Conservation (phyloP, 2,329 filamentous ascomycete genomes). For the Cyanodermella asteris region DNA sequence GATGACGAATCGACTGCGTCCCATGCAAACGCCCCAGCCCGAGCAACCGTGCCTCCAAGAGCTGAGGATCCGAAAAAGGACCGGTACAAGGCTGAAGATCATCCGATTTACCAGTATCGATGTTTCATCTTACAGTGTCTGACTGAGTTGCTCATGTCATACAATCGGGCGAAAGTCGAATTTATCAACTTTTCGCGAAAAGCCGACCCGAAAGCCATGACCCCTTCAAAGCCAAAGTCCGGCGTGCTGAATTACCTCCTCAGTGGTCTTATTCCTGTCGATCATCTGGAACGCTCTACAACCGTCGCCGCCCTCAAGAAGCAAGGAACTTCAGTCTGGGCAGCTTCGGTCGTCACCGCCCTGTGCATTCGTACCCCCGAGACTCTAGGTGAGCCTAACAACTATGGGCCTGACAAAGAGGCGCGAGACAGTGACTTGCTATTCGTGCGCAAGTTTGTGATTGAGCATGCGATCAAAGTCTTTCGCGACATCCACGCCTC, state of each 20-base stretch:
- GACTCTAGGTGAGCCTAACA: too few relatives aligned
- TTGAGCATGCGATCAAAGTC: conserved; percentile 78
- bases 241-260: conserved; percentile 87
- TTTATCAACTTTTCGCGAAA: conserved; percentile 98
- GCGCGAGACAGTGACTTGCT: conserved; percentile 68
- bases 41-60: background rate
- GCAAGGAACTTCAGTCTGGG: conserved; percentile 64
- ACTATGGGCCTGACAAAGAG: conserved; percentile 37
- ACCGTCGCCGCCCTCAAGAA: conserved; percentile 55
- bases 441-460: conserved; percentile 83
- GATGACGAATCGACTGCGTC: conserved; percentile 16
- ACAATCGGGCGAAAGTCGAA: conserved; percentile 88
- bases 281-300: conserved; percentile 47
- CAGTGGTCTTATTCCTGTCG: conserved; percentile 50
- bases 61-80: conserved; percentile 30
- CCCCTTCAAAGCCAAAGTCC: conserved; percentile 82
- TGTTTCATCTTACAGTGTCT: conserved; percentile 88
- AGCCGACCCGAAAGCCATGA: conserved; percentile 58
- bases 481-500: conserved; percentile 74
- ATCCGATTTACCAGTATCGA: conserved; percentile 89
- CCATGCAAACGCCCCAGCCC: conserved; percentile 11
- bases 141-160: conserved; percentile 72
- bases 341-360: conserved; percentile 67
- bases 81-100: conserved; percentile 73
- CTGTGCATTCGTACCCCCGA: conserved; percentile 77